Evolutionary conservation across 2,329 filamentous ascomycete species (phyloP), one percentile per base, ranked within the genome.

Genomic region (Talaromyces funiculosus): DNA sequence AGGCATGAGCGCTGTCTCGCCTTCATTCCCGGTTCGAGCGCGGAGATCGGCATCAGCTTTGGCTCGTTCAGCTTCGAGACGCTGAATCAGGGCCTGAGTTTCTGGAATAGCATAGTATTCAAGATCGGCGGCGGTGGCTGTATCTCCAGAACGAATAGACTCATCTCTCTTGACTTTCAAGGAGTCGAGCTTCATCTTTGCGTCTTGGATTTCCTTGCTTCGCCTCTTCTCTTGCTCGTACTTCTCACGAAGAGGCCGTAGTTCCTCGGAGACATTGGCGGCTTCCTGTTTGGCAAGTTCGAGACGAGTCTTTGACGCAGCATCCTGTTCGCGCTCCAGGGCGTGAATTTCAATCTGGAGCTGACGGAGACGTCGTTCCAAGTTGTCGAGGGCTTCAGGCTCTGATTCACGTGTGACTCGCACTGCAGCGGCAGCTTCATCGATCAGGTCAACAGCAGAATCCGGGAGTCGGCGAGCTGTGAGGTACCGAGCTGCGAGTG

Each of bases 71-170:
- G 81, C 81, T 77, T 99, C 94, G 9, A 97, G 84, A 62, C 85
- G 79, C 70, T 88, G 86, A 75, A 99, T 99, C 64, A 87, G 83
- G 29, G 82, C 76, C 72, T 94, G 87, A 67, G 96, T 90, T 71
- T 97, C 93, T 0, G 94, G 94, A 65, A 99, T 97, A 63, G 93
- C 94, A 72, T 96, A 96, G 80, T 97, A 97, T 74, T 95, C 89
- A 64, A 99, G 84, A 76, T 99, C 94, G 53, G 94, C 95, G 62
- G 93, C 94, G 45, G 89, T 92, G 66, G 86, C 84, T 64, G 94
- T 86, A 72, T 97, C 91, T 59, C 90, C 87, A 64, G 87, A 85
- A 72, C 95, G 88, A 73, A 91, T 90, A n/a, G 93, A 92, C 70
- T 97, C 92, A 65, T 96, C 93, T 65, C 91, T 85, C 76, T 97